Conservation (phyloP, 345 rosid genomes). For the Populus tremula region DNA sequence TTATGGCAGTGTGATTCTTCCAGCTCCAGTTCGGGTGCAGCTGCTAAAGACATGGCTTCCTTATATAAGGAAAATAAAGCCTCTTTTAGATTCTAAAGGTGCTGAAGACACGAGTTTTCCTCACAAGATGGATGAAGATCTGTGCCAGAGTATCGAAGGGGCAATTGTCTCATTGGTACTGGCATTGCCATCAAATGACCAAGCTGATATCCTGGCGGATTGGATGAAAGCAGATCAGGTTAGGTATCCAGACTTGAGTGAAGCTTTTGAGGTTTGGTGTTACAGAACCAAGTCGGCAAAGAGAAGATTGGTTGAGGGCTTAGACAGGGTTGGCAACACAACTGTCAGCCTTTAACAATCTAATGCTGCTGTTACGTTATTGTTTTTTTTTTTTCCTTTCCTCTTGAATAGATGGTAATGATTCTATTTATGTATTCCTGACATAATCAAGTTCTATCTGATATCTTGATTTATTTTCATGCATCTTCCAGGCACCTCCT, state of each 20-base stretch:
- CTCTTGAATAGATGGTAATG: not conserved
- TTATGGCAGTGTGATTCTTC: constrained; percentile 76
- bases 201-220: constrained; percentile 78
- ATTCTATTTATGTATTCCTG: constrained; percentile 11
- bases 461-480: not conserved
- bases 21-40: constrained; percentile 47
- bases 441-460: not conserved
- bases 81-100: constrained; percentile 54
- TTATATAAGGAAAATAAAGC: constrained; percentile 71
- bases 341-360: constrained; percentile 32
- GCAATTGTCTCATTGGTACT: constrained; percentile 66
- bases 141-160: constrained; percentile 75
- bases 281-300: constrained; percentile 91
- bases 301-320: constrained; percentile 71
- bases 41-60: constrained; percentile 82
- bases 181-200: constrained; percentile 81
- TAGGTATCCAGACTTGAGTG: constrained; percentile 81
- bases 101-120: constrained; percentile 40
- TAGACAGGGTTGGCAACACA: constrained; percentile 37
- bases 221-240: constrained; percentile 73
- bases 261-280: constrained; percentile 96
- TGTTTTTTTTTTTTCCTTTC: not conserved
- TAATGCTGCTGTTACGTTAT: constrained; percentile 14
- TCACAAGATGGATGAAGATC: constrained; percentile 73
- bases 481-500: not conserved